These are phyloP conservation scores for Colletotrichum sp. DNA, from an alignment of 2,329 filamentous ascomycete species.

Conservation along the genomic window DNA sequence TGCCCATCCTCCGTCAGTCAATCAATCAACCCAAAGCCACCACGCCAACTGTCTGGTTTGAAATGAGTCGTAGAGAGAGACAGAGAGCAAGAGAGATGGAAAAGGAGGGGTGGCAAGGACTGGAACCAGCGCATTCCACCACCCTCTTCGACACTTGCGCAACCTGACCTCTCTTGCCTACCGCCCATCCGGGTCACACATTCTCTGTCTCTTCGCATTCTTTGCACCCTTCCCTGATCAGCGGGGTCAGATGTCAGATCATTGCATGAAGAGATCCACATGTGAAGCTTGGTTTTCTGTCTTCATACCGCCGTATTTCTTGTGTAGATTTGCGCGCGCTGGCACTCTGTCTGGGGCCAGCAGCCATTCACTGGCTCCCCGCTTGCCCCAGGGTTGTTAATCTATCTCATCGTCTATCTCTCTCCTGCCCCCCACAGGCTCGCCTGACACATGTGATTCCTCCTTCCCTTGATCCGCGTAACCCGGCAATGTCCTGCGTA, in stretches of 20 bases:
- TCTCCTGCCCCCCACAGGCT: not conserved
- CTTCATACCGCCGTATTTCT: not conserved
- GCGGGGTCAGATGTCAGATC: conserved; percentile 17
- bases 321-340: not conserved
- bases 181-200: not conserved
- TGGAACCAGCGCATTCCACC: conserved; percentile 2
- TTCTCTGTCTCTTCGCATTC: not conserved
- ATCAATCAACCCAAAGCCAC: not conserved
- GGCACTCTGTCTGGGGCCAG: not conserved
- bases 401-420: not conserved
- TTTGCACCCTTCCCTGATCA: not conserved
- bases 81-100: not conserved
- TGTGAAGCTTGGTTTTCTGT: conserved; percentile 9
- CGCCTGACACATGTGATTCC: not conserved
- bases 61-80: not conserved
- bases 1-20: not conserved
- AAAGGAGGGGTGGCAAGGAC: not conserved
- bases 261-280: conserved; percentile 11
- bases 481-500: not conserved
- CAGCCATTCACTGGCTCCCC: not conserved
- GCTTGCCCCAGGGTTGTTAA: not conserved
- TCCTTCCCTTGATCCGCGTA: conserved; percentile 9
- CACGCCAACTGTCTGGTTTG: not conserved
- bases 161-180: not conserved
- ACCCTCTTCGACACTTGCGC: not conserved